A percentile compares a stretch with the other conserved stretches of the same genome.
phyloP scores from a whole-genome alignment of 2,329 filamentous ascomycete species.

The Emericellopsis cladophorae region DNA sequence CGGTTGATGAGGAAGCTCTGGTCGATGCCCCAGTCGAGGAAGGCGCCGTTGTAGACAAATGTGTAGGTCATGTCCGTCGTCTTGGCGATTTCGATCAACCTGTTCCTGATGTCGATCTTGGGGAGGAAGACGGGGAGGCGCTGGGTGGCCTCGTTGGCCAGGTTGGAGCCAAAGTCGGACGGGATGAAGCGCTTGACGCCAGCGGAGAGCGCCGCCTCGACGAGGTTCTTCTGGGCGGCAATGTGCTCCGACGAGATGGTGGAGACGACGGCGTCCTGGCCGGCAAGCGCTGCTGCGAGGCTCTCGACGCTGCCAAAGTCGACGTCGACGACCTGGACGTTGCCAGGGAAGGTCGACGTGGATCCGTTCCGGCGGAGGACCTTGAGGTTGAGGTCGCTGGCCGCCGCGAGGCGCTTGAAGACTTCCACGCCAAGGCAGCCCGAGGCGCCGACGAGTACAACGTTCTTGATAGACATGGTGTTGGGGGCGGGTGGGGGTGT shows the following conservation, averaged over 20 bases:
- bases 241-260: slow-evolving; percentile 23
- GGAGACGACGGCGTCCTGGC: slow-evolving; percentile 42
- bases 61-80: slow-evolving; percentile 38
- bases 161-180: slow-evolving; percentile 37
- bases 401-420: slow-evolving; percentile 15
- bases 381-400: slow-evolving; percentile 20
- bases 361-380: slow-evolving; percentile 27
- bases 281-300: slow-evolving; percentile 35
- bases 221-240: slow-evolving; percentile 24
- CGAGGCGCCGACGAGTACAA: slow-evolving; percentile 22
- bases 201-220: slow-evolving; percentile 45
- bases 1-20: slow-evolving; percentile 27
- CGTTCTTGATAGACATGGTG: slow-evolving; percentile 15
- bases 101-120: slow-evolving; percentile 30
- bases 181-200: slow-evolving; percentile 50
- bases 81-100: slow-evolving; percentile 23
- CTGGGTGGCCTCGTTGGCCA: slow-evolving; percentile 22
- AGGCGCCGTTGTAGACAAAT: slow-evolving; percentile 32
- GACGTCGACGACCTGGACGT: slow-evolving; percentile 17
- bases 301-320: slow-evolving; percentile 29
- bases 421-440: slow-evolving; percentile 19
- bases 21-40: background rate
- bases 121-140: slow-evolving; percentile 28
- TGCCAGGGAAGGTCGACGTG: slow-evolving; percentile 15
- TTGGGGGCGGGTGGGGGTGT: too few species aligned